These are phyloP conservation scores for Termitomyces sp. DNA, from an alignment of 768 basidiomycete species.

Conservation along the genomic window DNA sequence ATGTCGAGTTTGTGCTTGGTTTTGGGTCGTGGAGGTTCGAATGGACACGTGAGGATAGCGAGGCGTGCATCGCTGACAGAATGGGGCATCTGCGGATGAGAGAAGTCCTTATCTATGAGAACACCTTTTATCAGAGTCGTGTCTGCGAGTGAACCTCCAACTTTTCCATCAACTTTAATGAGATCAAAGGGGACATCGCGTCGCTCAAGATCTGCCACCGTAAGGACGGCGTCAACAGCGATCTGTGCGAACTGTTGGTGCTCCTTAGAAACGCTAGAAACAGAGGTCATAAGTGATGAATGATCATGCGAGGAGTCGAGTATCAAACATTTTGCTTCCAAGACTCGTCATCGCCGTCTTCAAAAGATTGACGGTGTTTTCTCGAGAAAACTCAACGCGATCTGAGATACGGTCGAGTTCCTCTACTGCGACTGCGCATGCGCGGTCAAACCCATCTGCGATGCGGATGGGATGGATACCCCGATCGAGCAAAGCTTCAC, in stretches of 20 bases:
- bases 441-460: conserved; percentile 97
- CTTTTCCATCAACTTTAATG: conserved; percentile 99
- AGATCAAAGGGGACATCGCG: conserved; percentile 96
- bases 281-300: background rate
- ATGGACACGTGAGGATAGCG: conserved; percentile 97
- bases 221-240: conserved; percentile 93
- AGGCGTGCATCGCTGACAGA: conserved; percentile 84
- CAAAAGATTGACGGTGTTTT: conserved; percentile 82
- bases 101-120: conserved; percentile 99
- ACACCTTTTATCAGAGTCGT: conserved; percentile 95
- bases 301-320: background rate
- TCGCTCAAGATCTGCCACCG: conserved; percentile 92
- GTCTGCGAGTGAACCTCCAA: conserved; percentile 95
- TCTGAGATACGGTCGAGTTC: conserved; percentile 92
- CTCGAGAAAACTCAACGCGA: conserved; percentile 77
- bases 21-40: conserved; percentile 98
- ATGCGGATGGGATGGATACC: conserved; percentile 99
- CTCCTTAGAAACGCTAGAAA: conserved; percentile 89
- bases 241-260: conserved; percentile 95
- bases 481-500: conserved; percentile 94
- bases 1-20: conserved; percentile 99
- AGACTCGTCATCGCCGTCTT: conserved; percentile 96
- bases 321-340: conserved; percentile 93
- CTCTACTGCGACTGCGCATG: conserved; percentile 85
- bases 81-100: conserved; percentile 96